Base-by-base conservation (phyloP, 768 basidiomycete species). In the Boletus sp. region DNA sequence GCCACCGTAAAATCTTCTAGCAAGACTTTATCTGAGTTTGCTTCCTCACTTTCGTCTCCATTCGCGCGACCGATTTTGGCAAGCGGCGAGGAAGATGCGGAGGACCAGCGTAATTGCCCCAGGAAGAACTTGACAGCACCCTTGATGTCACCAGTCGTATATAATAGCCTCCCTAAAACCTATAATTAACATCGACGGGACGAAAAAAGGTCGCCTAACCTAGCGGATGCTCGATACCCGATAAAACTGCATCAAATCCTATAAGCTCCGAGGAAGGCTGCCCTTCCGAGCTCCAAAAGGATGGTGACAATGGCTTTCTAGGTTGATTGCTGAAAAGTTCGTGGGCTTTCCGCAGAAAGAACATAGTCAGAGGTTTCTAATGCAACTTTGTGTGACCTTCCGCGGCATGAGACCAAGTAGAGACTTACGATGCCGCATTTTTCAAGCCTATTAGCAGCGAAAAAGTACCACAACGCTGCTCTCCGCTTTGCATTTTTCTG, bases 1-100 rank as follows among this genome's bases (percentile, higher is more conserved):
- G 97, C 92, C 14, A 94, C 83, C 24, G 83, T 81, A 65, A 98
- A 92, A 73, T 99, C 96, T 56, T 96, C 92, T 36, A 98, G 68
- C 56, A 83, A 88, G 7, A 92, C 77, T 56, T 85, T 87, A 55
- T 88, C 89, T 46, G 82, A 78, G 44, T 72, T 71, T 5, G 65
- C 64, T 48, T 77, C 55, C 73, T 71, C 17, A 60, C 62, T 36
- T 59, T 66, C 59, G 72, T 75, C 46, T 41, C 40, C 62, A 20
- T 65, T 67, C 5, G 37, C 46, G 18, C 10, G 44, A 45, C 63
- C 58, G 15, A 48, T 46, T 57, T 63, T 70, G 17, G 65, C 50
- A 1, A 54, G 59, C 7, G 60, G 60, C 18, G 60, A 60, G 11
- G 53, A 58, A 11, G 57, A 63, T 44, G 60, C 52, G 41, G 65